Evolutionary conservation across 805 yeast genomes (phyloP).

Genomic region (Candida chauliodis): DNA sequence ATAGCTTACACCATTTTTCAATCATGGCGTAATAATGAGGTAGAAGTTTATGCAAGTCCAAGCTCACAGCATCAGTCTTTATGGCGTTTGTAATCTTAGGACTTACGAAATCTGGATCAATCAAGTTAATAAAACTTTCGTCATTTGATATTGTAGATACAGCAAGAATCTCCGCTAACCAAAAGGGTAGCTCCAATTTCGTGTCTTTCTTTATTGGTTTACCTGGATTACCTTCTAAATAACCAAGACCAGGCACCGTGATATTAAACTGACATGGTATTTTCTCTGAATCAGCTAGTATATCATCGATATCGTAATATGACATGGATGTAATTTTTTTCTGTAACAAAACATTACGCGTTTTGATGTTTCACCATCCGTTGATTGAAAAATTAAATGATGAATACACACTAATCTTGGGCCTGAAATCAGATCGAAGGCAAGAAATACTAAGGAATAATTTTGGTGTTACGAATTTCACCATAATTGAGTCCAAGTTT

Average conservation of each 20-base stretch:
- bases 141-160: conserved; percentile 27
- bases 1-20: conserved; percentile 74
- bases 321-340: too few relatives aligned
- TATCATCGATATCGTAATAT: conserved; percentile 77
- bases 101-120: conserved; percentile 68
- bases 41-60: conserved; percentile 65
- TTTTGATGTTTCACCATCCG: conserved; percentile 4
- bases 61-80: conserved; percentile 60
- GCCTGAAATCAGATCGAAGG: conserved; percentile 84
- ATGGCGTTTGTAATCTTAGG: conserved; percentile 74
- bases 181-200: conserved; percentile 75
- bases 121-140: conserved; percentile 58
- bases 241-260: conserved; percentile 84
- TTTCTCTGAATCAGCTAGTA: conserved; percentile 65
- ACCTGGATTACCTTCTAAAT: conserved; percentile 75
- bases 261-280: conserved; percentile 78
- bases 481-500: conserved; percentile 61
- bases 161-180: conserved; percentile 84
- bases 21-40: conserved; percentile 69
- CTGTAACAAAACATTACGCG: too few relatives aligned
- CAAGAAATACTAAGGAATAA: conserved; percentile 59
- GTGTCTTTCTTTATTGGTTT: conserved; percentile 55
- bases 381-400: conserved; percentile 1
- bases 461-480: conserved; percentile 46
- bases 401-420: conserved; percentile 49